Evolutionary conservation across 768 basidiomycete species (phyloP), one percentile per base, ranked within the genome.

Genomic region (Psilocybe sp.): DNA sequence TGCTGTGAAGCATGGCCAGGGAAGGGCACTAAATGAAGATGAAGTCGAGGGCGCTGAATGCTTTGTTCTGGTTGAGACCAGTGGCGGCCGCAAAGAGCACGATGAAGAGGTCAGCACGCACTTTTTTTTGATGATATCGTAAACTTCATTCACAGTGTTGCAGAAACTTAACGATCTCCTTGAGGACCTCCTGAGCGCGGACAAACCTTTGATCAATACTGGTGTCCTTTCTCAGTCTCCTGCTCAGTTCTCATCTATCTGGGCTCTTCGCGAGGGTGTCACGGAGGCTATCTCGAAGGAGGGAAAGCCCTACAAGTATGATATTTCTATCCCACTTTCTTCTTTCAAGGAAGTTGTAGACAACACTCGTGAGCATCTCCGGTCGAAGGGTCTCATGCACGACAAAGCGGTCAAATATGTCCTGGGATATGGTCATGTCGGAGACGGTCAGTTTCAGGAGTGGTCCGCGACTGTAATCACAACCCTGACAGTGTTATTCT

Each of bases 261-360:
- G 97, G 97, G 82, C 85, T 0, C 74, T 98, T 15, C 87, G 96
- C 20, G 97, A 99, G 70, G 85, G 89, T 13, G 78, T 98, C 19
- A 83, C 97, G 1, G 97, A 99, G 66, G 90, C 93, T 4, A 80
- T 89, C 4, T 89, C 89, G 35, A 98, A 98, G 64, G 85, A 92
- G 64, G 97, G 97, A 38, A 93, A 92, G 58, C 84, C 87, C 5
- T 98, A 98, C 75, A 99, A 99, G 71, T 99, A 98, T 63, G 94
- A 97, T 60, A 81, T 99, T 40, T 93, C 91, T 10, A 81, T 98
- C 12, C 95, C 95, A 5, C 75, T 94, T 4, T 78, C 81, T 15
- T 79, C 82, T 53, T 98, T 98, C 79, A 86, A 98, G 69, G 77
- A 79, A 7, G 84, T 96, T 12, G 90, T 98, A 31, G 90, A 97